Conservation (phyloP, 495 filamentous ascomycete species). For the Talaromyces wortmannii region DNA sequence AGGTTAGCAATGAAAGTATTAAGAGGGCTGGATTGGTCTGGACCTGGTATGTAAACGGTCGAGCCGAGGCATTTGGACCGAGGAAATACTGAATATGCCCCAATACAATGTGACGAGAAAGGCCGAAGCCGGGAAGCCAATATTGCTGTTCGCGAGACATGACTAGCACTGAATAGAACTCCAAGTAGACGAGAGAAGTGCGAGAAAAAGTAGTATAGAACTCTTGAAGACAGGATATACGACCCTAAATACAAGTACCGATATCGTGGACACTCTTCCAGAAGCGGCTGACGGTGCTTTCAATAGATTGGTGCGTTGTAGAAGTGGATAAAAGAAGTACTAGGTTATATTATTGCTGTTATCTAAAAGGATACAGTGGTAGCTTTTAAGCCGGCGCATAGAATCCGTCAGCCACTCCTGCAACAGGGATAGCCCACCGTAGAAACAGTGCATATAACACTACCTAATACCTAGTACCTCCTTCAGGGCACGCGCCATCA, state of each 20-base stretch:
- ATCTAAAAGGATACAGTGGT: background rate
- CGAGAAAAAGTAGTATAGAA: background rate
- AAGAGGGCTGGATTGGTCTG: slow-evolving; percentile 2
- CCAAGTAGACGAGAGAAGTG: background rate
- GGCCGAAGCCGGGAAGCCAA: slow-evolving; percentile 46
- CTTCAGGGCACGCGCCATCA: too few relatives aligned
- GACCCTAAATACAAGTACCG: background rate
- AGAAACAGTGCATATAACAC: background rate
- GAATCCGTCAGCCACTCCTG: background rate
- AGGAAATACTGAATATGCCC: slow-evolving; percentile 47
- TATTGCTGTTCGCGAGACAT: slow-evolving; percentile 40
- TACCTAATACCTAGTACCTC: background rate
- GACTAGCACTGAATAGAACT: background rate
- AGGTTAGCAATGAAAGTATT: slow-evolving; percentile 8
- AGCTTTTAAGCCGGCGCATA: background rate
- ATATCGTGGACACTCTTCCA: background rate
- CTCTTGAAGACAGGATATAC: background rate
- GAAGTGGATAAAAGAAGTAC: background rate
- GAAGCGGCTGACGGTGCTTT: background rate
- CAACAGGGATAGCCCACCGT: background rate
- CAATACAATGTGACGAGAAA: slow-evolving; percentile 47
- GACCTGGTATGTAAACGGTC: slow-evolving; percentile 49
- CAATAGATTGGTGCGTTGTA: background rate
- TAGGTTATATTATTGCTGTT: background rate
- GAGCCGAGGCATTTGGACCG: slow-evolving; percentile 40